Conservation (phyloP, 768 basidiomycete species). For the Phaeotremella skinneri region DNA sequence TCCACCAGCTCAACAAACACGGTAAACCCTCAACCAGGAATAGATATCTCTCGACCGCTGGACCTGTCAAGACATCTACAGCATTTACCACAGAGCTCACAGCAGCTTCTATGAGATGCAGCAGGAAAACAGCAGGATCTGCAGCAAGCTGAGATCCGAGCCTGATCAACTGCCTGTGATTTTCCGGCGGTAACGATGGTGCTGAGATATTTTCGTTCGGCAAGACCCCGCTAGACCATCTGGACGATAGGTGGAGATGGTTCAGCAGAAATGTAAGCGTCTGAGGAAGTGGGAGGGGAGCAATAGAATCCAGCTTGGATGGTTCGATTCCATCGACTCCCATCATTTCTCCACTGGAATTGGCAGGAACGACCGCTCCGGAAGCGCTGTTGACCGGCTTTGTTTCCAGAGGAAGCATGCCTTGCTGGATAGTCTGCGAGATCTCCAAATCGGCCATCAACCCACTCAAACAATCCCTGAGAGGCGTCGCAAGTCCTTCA, state of each 20-base stretch:
- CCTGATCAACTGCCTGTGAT: constrained; percentile 7
- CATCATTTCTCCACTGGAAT: too few species aligned
- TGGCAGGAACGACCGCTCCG: too few species aligned
- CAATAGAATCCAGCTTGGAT: background rate
- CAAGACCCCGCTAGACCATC: background rate
- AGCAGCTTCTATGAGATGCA: constrained; percentile 12
- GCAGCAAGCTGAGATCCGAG: constrained; percentile 6
- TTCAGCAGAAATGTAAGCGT: constrained; percentile 10
- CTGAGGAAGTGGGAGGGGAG: background rate
- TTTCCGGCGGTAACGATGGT: background rate
- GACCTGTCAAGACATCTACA: constrained; percentile 8
- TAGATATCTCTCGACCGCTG: constrained; percentile 5
- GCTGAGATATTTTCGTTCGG: background rate
- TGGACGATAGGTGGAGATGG: constrained; percentile 1
- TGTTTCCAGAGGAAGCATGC: background rate
- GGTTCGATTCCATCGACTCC: too few species aligned
- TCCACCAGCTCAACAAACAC: constrained; percentile 25
- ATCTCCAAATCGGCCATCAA: constrained; percentile 41
- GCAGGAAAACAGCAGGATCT: constrained; percentile 14
- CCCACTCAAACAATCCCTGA: constrained; percentile 30
- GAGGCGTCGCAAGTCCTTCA: constrained; percentile 25
- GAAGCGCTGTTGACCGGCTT: too few species aligned
- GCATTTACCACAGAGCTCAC: constrained; percentile 7
- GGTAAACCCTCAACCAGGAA: constrained; percentile 15
- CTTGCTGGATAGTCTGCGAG: constrained; percentile 12